These are phyloP conservation scores for Ceratobasidium sp. DNA, from an alignment of 1,284 basidiomycete species.

Conservation along the genomic window DNA sequence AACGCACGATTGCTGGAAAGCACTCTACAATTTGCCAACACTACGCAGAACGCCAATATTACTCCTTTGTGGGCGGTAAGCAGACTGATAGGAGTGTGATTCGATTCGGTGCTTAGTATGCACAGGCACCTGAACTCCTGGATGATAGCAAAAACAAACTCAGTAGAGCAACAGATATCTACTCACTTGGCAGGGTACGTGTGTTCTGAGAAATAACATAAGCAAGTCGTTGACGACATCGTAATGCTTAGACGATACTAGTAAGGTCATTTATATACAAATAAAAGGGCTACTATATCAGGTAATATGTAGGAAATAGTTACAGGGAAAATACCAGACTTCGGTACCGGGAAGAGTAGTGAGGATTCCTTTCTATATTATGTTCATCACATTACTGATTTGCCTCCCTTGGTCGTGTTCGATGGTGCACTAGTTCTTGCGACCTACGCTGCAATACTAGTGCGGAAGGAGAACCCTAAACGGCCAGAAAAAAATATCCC, in stretches of 20 bases:
- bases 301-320: constrained; percentile 12
- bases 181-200: constrained; percentile 23
- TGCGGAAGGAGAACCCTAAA: too few relatives aligned
- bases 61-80: constrained; percentile 15
- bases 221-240: background rate
- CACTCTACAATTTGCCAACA: background rate
- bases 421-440: too few relatives aligned
- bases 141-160: too few relatives aligned
- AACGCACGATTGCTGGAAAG: background rate
- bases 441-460: background rate
- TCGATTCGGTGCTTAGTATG: background rate
- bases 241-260: constrained; percentile 6
- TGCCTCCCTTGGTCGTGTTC: too few relatives aligned
- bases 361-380: too few relatives aligned
- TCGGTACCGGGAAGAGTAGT: too few relatives aligned
- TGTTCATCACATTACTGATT: too few relatives aligned
- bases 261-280: background rate
- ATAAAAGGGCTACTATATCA: too few relatives aligned
- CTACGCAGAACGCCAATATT: background rate
- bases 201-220: background rate
- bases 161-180: constrained; percentile 16
- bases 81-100: too few relatives aligned
- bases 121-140: constrained; percentile 14
- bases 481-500: background rate
- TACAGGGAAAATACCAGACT: constrained; percentile 5